phyloP scores from a whole-genome alignment of 345 rosid species.

The Moricandia moricandioides region DNA sequence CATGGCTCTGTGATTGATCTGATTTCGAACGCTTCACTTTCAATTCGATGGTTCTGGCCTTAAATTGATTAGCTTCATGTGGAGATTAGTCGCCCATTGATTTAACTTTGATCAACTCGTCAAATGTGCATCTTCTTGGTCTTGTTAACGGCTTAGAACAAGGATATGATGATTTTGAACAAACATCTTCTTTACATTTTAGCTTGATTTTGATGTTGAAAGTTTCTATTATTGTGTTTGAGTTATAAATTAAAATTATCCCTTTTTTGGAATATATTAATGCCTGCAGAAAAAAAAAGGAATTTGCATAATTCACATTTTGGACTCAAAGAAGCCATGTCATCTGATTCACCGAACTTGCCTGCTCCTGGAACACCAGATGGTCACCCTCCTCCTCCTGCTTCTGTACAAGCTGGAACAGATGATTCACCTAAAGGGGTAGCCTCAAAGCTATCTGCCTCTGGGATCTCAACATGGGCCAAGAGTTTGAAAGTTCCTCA shows the following conservation, averaged over 20 bases:
- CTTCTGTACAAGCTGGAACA: slow-evolving; percentile 38
- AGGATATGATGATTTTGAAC: neutral
- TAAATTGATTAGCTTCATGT: too few species aligned
- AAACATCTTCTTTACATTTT: neutral
- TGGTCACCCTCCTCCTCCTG: neutral
- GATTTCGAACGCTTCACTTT: too few species aligned
- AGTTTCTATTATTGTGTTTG: neutral
- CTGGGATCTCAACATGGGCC: slow-evolving; percentile 69
- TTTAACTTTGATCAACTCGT: neutral
- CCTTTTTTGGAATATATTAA: too few species aligned
- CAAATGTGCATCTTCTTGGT: neutral
- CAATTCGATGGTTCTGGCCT: too few species aligned
- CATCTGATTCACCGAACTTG: too few species aligned
- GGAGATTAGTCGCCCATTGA: too few species aligned
- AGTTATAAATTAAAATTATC: too few species aligned
- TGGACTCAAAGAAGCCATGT: too few species aligned
- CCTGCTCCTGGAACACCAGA: too few species aligned
- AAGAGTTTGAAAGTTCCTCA: slow-evolving; percentile 73
- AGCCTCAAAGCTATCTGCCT: slow-evolving; percentile 56
- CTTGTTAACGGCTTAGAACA: neutral
- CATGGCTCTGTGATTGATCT: too few species aligned
- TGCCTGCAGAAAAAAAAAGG: too few species aligned
- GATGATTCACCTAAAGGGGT: slow-evolving; percentile 49
- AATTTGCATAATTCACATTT: too few species aligned
- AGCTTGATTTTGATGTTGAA: slow-evolving; percentile 1